Percentiles rank a stretch among this genome's conserved stretches.
Conservation (phyloP, 352 stramenopile species). For the Phytophthora crassamura region DNA sequence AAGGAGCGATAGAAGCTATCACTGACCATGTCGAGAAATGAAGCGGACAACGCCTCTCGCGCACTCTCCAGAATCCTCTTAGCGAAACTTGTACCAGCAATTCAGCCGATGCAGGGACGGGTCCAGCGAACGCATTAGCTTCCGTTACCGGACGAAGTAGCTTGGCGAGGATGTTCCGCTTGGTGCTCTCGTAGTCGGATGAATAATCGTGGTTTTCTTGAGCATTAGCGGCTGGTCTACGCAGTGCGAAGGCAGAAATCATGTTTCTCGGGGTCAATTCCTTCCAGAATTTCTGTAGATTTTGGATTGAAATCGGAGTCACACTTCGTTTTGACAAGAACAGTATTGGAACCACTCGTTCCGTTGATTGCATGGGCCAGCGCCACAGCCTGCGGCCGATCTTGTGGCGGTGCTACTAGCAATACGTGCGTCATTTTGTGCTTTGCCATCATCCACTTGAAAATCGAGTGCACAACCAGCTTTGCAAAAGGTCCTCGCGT, state of each 20-base stretch:
- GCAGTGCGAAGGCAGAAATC: conserved; percentile 11
- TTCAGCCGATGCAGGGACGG: too few relatives aligned
- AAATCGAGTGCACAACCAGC: conserved; percentile 15
- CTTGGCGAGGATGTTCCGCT: too few relatives aligned
- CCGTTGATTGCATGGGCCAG: conserved; percentile 1
- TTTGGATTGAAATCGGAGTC: conserved; percentile 13
- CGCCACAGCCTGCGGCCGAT: conserved; percentile 8
- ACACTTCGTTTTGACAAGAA: conserved; percentile 21
- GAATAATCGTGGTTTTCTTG: conserved; percentile 15
- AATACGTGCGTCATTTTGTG: conserved; percentile 9
- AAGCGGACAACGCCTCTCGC: too few relatives aligned
- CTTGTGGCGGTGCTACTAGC: conserved; percentile 13
- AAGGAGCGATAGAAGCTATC: too few relatives aligned
- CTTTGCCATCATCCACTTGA: conserved; percentile 18
- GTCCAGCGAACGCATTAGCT: too few relatives aligned
- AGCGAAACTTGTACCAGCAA: too few relatives aligned
- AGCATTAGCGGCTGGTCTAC: not conserved
- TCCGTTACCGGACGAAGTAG: too few relatives aligned
- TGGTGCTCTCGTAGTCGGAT: not conserved
- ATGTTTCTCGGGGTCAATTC: not conserved
- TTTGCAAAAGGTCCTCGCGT: conserved; percentile 26
- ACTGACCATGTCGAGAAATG: too few relatives aligned
- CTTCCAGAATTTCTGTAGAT: not conserved
- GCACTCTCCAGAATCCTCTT: too few relatives aligned
- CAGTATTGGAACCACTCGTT: not conserved